Evolutionary conservation across 2,329 filamentous ascomycete genomes (phyloP), one percentile per base, ranked within the genome.

Genomic region (Phaeophleospora eucalypticola): DNA sequence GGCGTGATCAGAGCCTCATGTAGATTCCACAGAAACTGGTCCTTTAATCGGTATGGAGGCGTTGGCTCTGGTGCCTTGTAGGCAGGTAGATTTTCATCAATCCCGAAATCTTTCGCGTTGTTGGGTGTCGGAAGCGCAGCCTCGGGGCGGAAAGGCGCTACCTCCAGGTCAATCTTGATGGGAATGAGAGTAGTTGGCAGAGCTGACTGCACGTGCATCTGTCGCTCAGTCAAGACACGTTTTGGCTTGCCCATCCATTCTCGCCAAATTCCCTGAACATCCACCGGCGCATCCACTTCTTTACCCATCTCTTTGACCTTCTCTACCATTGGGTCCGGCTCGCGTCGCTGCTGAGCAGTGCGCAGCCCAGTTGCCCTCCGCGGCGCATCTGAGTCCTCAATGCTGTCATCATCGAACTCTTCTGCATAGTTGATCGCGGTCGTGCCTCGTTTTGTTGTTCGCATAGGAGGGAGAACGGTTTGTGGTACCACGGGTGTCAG

Each of bases 351-450:
- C 61, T 89, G 82, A 62, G 90, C 69, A 62, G 86, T 96, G 58
- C 90, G 84, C 67, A 96, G 67, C 4, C 90, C 89, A 0, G 89
- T 94, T 10, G 87, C 80, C 52, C 82, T 73, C 18, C 67, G 58
- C 36, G 79, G 86, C 2, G 84, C 84, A 53, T 91, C 83, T 54
- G 88, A 80, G 49, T 80, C 76, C 45, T 88, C 85, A 53, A 89
- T 86, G 53, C 89, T 86, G 46, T 84, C 89, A 57, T 96, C 91
- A 63, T 85, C 95, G 38, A 90, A 90, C 66, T 97, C 91, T 66
- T 98, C 93, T 18, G 93, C 91, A 65, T 98, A 98, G 72, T 96
- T 98, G 71, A 97, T 93, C 54, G 91, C 87, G 27, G 88, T 93
- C 2, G 93, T 97, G 48, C 93, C 93, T 69, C 93, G 86, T 74